These are phyloP conservation scores for Smallanthus sonchifolius DNA, from an alignment of 129 eudicot species.

Conservation along the genomic window DNA sequence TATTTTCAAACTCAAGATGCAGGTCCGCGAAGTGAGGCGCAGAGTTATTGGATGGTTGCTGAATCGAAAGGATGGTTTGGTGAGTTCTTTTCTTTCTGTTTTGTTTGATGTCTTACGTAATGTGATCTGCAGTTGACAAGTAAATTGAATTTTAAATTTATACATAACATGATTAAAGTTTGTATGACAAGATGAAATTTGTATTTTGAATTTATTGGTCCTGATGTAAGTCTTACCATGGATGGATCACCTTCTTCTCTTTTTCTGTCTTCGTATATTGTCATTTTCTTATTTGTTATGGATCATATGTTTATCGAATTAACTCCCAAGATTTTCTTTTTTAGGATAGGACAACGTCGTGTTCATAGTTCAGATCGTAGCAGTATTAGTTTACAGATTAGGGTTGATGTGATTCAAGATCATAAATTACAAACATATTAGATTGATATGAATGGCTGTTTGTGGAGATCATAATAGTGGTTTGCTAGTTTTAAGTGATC, in stretches of 20 bases:
- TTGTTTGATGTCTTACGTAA: not conserved
- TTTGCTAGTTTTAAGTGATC: not conserved
- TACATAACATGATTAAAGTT: not conserved
- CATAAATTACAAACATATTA: not conserved
- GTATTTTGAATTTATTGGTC: not conserved
- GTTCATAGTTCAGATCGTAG: not conserved
- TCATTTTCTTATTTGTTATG: not conserved
- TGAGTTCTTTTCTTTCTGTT: conserved; percentile 37
- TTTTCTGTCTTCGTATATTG: not conserved
- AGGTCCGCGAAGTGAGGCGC: conserved; percentile 97
- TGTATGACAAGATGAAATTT: not conserved
- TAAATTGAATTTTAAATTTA: not conserved
- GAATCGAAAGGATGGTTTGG: conserved; percentile 98
- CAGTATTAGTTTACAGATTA: too few relatives aligned
- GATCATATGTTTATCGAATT: not conserved
- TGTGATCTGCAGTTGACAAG: not conserved
- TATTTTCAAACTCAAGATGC: conserved; percentile 33
- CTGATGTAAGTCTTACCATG: not conserved
- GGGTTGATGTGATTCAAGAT: not conserved
- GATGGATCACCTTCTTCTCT: not conserved
- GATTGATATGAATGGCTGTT: not conserved
- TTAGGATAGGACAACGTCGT: conserved; percentile 13
- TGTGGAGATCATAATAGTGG: not conserved
- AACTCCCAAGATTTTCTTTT: not conserved
- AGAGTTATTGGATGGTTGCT: conserved; percentile 97